Evolutionary conservation across 495 filamentous ascomycete genomes (phyloP).

Genomic region (Melanomma pulvis-pyrius): DNA sequence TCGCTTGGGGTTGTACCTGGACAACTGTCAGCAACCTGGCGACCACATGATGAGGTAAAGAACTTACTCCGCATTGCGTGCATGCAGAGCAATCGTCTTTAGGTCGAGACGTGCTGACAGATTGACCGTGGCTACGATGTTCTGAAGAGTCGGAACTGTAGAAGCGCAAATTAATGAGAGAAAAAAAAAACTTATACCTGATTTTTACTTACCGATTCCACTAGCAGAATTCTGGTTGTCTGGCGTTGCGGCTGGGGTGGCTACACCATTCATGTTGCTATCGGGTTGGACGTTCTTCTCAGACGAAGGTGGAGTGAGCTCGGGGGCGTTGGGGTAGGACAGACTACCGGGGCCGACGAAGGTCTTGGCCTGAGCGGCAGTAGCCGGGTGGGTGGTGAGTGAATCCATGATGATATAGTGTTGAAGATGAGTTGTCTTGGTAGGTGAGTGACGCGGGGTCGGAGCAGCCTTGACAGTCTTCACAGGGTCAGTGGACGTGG

Average conservation of each 20-base stretch:
- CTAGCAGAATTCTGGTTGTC: constrained; percentile 75
- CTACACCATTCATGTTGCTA: constrained; percentile 75
- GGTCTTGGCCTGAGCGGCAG: constrained; percentile 84
- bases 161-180: background rate
- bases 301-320: constrained; percentile 75
- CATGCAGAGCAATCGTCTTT: constrained; percentile 98
- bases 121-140: constrained; percentile 99
- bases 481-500: background rate
- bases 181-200: background rate
- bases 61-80: constrained; percentile 98
- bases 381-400: constrained; percentile 86
- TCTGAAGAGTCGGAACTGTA: constrained; percentile 91
- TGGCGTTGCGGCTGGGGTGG: constrained; percentile 93
- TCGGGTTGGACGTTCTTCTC: constrained; percentile 60
- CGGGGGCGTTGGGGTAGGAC: constrained; percentile 81
- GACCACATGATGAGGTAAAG: constrained; percentile 71
- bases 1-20: constrained; percentile 70
- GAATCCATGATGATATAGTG: constrained; percentile 68
- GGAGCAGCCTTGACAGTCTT: constrained; percentile 4
- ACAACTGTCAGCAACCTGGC: constrained; percentile 45
- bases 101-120: constrained; percentile 96
- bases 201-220: constrained; percentile 60
- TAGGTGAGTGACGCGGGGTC: constrained; percentile 3
- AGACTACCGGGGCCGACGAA: constrained; percentile 62
- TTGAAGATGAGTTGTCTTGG: background rate